Base-by-base conservation (phyloP, 345 rosid genomes). In the Toxicodendron radicans region DNA sequence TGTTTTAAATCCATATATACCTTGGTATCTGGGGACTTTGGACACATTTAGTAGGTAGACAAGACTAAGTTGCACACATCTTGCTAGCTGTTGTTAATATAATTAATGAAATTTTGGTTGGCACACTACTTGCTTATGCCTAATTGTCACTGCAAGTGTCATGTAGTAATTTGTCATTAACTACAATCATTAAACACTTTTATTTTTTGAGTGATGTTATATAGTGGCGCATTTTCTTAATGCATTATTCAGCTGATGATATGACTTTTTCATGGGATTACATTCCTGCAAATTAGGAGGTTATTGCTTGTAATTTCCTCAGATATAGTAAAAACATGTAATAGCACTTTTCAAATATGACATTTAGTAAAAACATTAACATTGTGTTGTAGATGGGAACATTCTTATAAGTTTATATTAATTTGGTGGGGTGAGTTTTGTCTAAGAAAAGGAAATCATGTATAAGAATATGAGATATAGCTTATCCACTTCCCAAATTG, bases 231-330 rank as follows among this genome's bases (percentile, higher is more conserved):
- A 70, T 57, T 43, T 58, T 14, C 23, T 33, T 49, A 7, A 3
- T 49, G 30, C 14, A 8, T 66, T 16, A 62, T 20, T 10, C 7
- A 54, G 62, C 6, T 54, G 9, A 14, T 33, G 32, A 32, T 21
- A 12, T 54, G 20, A 33, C 51, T 66, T 64, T 24, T 27, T 52
- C 61, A 13, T 45, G 7, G n/a, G 24, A 33, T 43, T 66, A 38
- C 9, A 51, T 7, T 33, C 51, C 71, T 49, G 67, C 59, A 35
- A 62, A 20, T 23, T 45, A 11, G 59, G 64, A 10, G 33, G 13
- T 27, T 13, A 21, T 74, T 66, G 43, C 71, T 12, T 16, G n/a
- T 18, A 54, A 33, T 70, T 53, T 57, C 81, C 21, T 58, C 89
- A 95, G 97, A 86, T 95, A 95, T 83, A n/a, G n/a, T n/a, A n/a